These are phyloP conservation scores for Clathrospora elynae DNA, from an alignment of 2,329 filamentous ascomycete species.

Conservation along the genomic window DNA sequence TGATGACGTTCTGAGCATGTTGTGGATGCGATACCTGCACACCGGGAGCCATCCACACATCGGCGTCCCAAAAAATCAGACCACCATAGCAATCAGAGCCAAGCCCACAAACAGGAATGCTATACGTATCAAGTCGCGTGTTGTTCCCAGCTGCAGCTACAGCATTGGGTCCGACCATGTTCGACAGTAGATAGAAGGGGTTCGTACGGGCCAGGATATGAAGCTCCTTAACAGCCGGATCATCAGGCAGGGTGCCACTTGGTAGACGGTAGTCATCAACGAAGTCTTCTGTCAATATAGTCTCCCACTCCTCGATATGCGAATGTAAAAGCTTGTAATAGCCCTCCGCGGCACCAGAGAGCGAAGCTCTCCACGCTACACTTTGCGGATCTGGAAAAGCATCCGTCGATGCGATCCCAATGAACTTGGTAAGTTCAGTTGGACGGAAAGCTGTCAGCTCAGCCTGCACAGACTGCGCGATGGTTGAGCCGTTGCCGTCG, in stretches of 20 bases:
- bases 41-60: constrained; percentile 72
- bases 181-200: constrained; percentile 62
- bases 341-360: constrained; percentile 57
- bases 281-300: constrained; percentile 63
- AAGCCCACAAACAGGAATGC: constrained; percentile 70
- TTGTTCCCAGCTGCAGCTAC: constrained; percentile 56
- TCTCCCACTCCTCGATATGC: constrained; percentile 67
- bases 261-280: constrained; percentile 67
- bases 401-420: constrained; percentile 71
- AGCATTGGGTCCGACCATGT: constrained; percentile 61
- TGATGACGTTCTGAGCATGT: constrained; percentile 65
- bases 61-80: constrained; percentile 68
- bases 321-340: constrained; percentile 61
- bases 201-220: constrained; percentile 62
- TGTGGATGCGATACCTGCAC: constrained; percentile 67
- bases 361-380: constrained; percentile 62
- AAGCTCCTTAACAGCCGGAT: constrained; percentile 61
- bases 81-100: constrained; percentile 71
- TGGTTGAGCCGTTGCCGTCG: constrained; percentile 63
- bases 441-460: constrained; percentile 59
- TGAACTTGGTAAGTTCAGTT: constrained; percentile 66
- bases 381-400: constrained; percentile 64
- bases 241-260: constrained; percentile 61
- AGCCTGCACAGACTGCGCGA: constrained; percentile 65
- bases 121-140: constrained; percentile 62